Percentiles rank a stretch among this genome's conserved stretches.
These are phyloP conservation scores for Fusarium albosuccineum DNA, from an alignment of 2,329 filamentous ascomycete species.

Conservation along the genomic window DNA sequence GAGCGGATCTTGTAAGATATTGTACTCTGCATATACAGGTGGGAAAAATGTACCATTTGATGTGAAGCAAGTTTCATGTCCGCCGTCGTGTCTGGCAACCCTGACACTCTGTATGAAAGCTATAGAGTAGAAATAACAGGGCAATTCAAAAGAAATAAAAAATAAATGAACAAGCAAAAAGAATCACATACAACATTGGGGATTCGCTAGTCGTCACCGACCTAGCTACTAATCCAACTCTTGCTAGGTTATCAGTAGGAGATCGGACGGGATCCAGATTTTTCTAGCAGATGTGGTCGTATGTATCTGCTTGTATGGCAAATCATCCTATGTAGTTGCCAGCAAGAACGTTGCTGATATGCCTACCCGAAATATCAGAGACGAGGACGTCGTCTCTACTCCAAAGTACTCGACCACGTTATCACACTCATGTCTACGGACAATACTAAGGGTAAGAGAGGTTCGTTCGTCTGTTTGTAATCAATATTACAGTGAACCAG, in stretches of 20 bases:
- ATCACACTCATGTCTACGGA: too few species aligned
- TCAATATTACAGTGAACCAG: too few species aligned
- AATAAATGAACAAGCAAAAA: slow-evolving; percentile 9
- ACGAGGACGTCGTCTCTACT: too few species aligned
- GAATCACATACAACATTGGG: slow-evolving; percentile 42
- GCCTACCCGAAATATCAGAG: too few species aligned
- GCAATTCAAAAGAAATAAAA: slow-evolving; percentile 3
- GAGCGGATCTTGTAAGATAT: slow-evolving; percentile 48
- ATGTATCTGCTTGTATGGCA: slow-evolving; percentile 16
- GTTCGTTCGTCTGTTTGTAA: too few species aligned
- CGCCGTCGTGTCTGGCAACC: background rate
- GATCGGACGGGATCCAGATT: slow-evolving; percentile 43
- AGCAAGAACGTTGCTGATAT: background rate
- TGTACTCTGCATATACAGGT: slow-evolving; percentile 50
- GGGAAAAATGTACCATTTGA: slow-evolving; percentile 47
- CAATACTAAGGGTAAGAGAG: too few species aligned
- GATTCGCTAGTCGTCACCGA: slow-evolving; percentile 42
- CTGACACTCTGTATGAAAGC: background rate
- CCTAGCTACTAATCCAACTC: slow-evolving; percentile 44
- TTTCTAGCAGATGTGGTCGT: slow-evolving; percentile 42
- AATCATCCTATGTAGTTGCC: background rate
- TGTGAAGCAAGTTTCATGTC: slow-evolving; percentile 19
- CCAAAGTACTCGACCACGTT: too few species aligned
- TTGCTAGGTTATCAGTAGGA: slow-evolving; percentile 39
- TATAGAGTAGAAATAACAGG: background rate